phyloP scores from a whole-genome alignment of 1,139 yeast genomes.

The Kurtzmaniella quercitrusa region DNA sequence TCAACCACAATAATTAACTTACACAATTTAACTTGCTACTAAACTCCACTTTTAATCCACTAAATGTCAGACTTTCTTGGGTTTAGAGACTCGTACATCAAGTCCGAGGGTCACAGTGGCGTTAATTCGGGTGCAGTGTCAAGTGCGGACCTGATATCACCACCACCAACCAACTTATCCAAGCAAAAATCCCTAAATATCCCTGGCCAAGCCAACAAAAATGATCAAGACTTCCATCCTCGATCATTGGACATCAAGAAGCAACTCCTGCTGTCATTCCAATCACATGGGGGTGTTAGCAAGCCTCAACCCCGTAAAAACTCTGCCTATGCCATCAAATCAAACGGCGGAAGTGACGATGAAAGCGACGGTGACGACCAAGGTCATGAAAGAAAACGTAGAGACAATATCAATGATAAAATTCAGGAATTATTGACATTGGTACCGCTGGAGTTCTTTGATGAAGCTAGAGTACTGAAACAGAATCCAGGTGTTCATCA shows the following conservation, averaged over 20 bases:
- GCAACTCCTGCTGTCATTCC: conserved; percentile 40
- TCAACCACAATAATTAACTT: too few species aligned
- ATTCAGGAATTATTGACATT: conserved; percentile 74
- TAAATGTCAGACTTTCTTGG: conserved; percentile 22
- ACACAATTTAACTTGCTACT: background rate
- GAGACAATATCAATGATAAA: conserved; percentile 86
- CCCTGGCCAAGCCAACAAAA: conserved; percentile 26
- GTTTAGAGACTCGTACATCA: conserved; percentile 19
- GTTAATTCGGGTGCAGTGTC: conserved; percentile 16
- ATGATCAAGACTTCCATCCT: conserved; percentile 29
- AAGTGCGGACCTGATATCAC: conserved; percentile 16
- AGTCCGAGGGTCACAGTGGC: conserved; percentile 13
- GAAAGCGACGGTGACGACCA: conserved; percentile 30
- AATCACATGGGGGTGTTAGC: conserved; percentile 25
- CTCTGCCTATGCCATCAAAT: conserved; percentile 26
- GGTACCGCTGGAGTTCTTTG: conserved; percentile 62
- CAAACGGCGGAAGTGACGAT: conserved; percentile 27
- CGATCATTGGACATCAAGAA: conserved; percentile 36
- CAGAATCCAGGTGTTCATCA: conserved; percentile 6
- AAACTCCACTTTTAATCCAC: too few species aligned
- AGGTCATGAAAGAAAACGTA: conserved; percentile 59
- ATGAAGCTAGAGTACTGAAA: conserved; percentile 13
- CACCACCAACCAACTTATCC: conserved; percentile 12
- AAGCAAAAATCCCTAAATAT: conserved; percentile 19
- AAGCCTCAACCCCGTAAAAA: conserved; percentile 41